Conservation (phyloP, 2,329 filamentous ascomycete species). For the Colletotrichum truncatum region DNA sequence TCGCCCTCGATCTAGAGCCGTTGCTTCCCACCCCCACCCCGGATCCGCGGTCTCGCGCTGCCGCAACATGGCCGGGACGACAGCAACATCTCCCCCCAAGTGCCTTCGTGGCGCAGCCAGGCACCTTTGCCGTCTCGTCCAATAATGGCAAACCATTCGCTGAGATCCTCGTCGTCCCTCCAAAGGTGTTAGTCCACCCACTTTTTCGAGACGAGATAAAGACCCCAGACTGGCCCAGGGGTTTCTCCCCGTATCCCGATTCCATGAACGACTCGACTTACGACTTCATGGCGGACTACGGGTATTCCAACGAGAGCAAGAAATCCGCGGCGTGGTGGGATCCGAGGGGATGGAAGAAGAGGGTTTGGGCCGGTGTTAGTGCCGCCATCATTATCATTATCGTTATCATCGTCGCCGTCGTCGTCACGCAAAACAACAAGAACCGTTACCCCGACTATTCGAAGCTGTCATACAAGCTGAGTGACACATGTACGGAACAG, state of each 20-base stretch:
- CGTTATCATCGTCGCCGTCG: conserved; percentile 56
- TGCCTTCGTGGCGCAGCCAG: conserved; percentile 26
- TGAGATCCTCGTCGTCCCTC: conserved; percentile 26
- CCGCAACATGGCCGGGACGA: conserved; percentile 25
- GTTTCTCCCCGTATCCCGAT: conserved; percentile 12
- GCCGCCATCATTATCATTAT: conserved; percentile 54
- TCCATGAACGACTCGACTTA: conserved; percentile 17
- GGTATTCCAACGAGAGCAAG: conserved; percentile 3
- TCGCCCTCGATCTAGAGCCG: conserved; percentile 19
- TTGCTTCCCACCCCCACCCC: conserved; percentile 21
- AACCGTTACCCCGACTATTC: conserved; percentile 60
- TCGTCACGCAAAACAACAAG: conserved; percentile 48
- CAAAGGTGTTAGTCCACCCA: conserved; percentile 26
- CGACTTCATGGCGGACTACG: conserved; percentile 22
- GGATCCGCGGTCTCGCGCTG: conserved; percentile 1
- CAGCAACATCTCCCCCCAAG: background rate
- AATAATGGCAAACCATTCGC: conserved; percentile 19
- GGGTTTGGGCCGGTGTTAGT: conserved; percentile 55
- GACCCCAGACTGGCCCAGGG: conserved; percentile 26
- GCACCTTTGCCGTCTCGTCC: conserved; percentile 3
- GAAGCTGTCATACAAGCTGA: conserved; percentile 54
- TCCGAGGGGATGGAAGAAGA: conserved; percentile 62
- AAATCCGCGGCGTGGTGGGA: conserved; percentile 48
- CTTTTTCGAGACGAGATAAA: conserved; percentile 29
- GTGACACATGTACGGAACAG: conserved; percentile 56